Base-by-base conservation (phyloP, 2,329 filamentous ascomycete genomes). In the Periconia digitata region DNA sequence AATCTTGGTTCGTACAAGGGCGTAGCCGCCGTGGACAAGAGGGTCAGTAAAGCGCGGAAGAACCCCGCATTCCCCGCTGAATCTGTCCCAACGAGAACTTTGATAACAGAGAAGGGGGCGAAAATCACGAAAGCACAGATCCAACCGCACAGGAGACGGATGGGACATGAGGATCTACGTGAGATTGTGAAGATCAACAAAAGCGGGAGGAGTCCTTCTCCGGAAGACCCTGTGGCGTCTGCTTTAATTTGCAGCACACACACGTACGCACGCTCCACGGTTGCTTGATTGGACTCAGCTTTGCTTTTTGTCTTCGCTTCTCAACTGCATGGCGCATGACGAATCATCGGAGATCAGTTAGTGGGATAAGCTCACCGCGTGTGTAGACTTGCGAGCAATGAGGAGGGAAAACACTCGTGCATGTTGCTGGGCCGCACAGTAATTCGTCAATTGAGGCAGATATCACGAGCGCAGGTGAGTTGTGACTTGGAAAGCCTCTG, bases 391-490 rank as follows among this genome's bases (percentile, higher is more conserved):
- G 37, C 29, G 27, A 18, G 38, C 34, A 20, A 47, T 38, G 32
- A 18, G n/a, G 38, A 24, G 27, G 27, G 10, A 18, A 21, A 47
- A 36, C 35, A 13, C 39, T 38, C 35, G 38, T 47, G 35, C 41
- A 29, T 16, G 12, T 4, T 42, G 27, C 38, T 37, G 29, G 29
- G 22, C 21, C 35, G 18, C 44, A 32, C 27, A 15, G 22, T 3
- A 36, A 43, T n/a, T 21, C 20, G 12, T 8, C 35, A 10, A 16
- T 37, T 8, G 3, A 37, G 58, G 55, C 59, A 50, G 60, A 47
- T 46, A 47, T 53, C 49, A 34, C 16, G n/a, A 49, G 35, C 27
- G 27, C 27, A 32, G 3, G n/a, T 10, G 27, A 32, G 27, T 6
- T 12, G 24, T 6, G 12, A 12, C 6, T 12, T 27, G 7, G 24